phyloP scores from a whole-genome alignment of 352 stramenopile species.

The Pythium volutum region DNA sequence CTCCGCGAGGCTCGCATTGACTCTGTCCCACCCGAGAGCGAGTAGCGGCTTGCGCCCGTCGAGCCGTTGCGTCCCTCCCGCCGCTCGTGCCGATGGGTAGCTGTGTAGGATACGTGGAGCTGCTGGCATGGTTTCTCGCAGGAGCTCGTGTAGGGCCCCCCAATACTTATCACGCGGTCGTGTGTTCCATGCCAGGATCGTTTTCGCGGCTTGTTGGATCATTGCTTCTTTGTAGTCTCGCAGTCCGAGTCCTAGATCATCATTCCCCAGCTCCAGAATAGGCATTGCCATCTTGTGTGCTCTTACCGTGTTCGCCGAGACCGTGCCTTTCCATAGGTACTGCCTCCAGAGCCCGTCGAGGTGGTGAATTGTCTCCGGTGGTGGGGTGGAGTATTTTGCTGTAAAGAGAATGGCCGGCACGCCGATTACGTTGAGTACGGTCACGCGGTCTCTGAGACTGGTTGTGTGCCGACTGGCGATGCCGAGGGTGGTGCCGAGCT shows the following conservation, averaged over 20 bases:
- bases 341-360: not conserved
- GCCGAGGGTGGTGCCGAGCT: not conserved
- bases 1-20: too few relatives aligned
- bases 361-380: not conserved
- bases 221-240: not conserved
- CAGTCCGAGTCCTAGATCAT: not conserved
- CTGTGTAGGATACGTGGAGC: too few relatives aligned
- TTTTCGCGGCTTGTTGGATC: not conserved
- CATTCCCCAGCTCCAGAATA: not conserved
- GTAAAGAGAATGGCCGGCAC: not conserved
- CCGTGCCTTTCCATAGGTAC: not conserved
- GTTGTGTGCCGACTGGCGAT: not conserved
- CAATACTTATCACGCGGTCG: conserved; percentile 11
- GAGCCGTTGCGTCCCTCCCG: too few relatives aligned
- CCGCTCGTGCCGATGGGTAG: too few relatives aligned
- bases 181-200: conserved; percentile 7
- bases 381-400: not conserved
- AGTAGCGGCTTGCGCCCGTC: too few relatives aligned
- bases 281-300: not conserved
- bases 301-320: not conserved
- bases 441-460: not conserved
- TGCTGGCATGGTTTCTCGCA: too few relatives aligned
- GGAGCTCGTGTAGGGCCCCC: conserved; percentile 6
- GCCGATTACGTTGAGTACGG: not conserved
- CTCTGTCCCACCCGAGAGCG: too few relatives aligned